A percentile compares a stretch with the other conserved stretches of the same genome.
Evolutionary conservation across 805 yeast species (phyloP).

Genomic region (Naumovozyma castellii): DNA sequence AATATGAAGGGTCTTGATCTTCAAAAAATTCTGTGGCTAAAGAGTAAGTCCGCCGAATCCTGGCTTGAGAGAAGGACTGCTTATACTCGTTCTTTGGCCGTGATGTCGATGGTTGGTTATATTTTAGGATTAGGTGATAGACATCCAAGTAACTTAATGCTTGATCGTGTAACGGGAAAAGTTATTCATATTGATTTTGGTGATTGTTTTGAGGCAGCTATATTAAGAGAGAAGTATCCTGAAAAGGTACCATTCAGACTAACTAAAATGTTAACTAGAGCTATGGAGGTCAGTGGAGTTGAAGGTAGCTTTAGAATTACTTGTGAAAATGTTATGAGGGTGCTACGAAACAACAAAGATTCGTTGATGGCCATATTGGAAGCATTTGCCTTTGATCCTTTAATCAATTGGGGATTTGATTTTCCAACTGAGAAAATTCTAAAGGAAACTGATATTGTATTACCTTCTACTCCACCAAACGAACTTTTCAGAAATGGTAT

Average conservation of each 20-base stretch:
- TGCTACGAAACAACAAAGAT: constrained; percentile 83
- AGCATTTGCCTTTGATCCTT: constrained; percentile 96
- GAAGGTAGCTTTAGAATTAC: constrained; percentile 95
- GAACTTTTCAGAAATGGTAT: constrained; percentile 63
- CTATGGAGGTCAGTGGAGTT: constrained; percentile 97
- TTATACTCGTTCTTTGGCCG: constrained; percentile 89
- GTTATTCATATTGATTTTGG: constrained; percentile 96
- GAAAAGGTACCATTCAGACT: constrained; percentile 95
- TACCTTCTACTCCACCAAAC: constrained; percentile 57
- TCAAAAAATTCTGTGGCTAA: constrained; percentile 90
- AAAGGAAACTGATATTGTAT: constrained; percentile 62
- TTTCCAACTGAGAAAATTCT: constrained; percentile 73
- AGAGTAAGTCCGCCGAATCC: constrained; percentile 89
- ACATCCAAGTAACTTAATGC: constrained; percentile 93
- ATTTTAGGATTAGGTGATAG: constrained; percentile 93
- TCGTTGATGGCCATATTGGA: constrained; percentile 95
- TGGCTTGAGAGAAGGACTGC: constrained; percentile 96
- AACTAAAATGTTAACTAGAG: constrained; percentile 92
- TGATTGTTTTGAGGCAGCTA: constrained; percentile 97
- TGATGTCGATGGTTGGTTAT: constrained; percentile 97
- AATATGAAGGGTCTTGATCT: constrained; percentile 93
- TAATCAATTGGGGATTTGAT: constrained; percentile 97
- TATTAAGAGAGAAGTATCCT: constrained; percentile 89
- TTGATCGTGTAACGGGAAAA: constrained; percentile 87
- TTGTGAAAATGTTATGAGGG: constrained; percentile 93